Evolutionary conservation across 83 land plant genomes (phyloP), one percentile per base, ranked within the genome.

Genomic region (Diphasiastrum complanatum): DNA sequence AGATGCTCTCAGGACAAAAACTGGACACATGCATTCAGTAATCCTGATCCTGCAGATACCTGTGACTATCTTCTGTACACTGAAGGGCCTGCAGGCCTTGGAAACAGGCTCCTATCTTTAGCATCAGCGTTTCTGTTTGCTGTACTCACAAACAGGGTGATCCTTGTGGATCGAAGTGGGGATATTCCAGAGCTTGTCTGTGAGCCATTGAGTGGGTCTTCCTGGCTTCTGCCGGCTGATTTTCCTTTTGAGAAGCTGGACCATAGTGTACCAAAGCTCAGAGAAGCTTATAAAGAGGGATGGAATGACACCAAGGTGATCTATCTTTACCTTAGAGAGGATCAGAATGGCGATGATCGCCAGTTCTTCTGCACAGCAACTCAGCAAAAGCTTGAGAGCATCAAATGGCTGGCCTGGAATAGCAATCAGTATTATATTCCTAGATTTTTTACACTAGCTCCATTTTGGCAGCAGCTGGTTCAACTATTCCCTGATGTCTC

Each of bases 351-450:
- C 11, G 45, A 11, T 28, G 70, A 70, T 31, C 57, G 45, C 38
- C 46, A 24, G 8, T 70, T 70, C 49, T 64, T 70, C 35, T 70
- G 73, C 33, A 16, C 69, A n/a, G 24, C 23, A 6, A 38, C 55
- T 11, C 73, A 63, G 69, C 6, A 12, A n/a, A 20, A 29, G 49
- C 69, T 70, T 40, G n/a, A 54, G 48, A 32, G 25, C 4, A 69
- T 70, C 55, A 29, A 55, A 1, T 45, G 69, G 49, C 29, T 70
- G 12, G 69, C 38, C n/a, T 70, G 73, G 73, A 24, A 36, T 47
- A 52, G 70, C 19, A 70, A 70, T 26, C 69, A 70, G 57, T 70
- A 70, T 60, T 64, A 52, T 27, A 43, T 70, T 40, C 73, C 73
- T 45, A 35, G 73, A 5, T 53, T 70, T 5, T 65, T 63, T 23